These are phyloP conservation scores for Aphelidium insulamus DNA, from an alignment of 371 early-diverging fungal genomes.

Conservation along the genomic window DNA sequence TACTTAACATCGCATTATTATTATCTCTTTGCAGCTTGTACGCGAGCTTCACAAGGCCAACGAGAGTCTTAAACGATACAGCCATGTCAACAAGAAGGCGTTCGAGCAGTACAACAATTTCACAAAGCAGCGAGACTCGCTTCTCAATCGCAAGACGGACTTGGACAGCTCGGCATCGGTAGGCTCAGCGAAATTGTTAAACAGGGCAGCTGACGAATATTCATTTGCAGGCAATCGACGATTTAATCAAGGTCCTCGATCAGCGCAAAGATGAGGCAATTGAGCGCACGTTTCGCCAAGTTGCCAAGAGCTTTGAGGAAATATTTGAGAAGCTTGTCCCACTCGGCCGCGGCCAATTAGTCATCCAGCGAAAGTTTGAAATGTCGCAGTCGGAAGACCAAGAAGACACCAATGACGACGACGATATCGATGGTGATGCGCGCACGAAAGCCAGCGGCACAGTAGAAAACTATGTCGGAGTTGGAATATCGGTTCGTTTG, in stretches of 20 bases:
- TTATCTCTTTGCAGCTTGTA: conserved; percentile 21
- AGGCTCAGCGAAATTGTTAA: background rate
- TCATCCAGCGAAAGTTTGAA: conserved; percentile 50
- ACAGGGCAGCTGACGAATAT: conserved; percentile 1
- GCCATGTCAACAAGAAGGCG: conserved; percentile 94
- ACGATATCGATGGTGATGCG: conserved; percentile 20
- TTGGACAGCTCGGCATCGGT: conserved; percentile 56
- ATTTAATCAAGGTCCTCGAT: conserved; percentile 71
- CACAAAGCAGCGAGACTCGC: conserved; percentile 61
- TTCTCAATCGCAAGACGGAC: conserved; percentile 59
- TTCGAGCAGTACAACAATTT: conserved; percentile 87
- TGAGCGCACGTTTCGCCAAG: conserved; percentile 81
- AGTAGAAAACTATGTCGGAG: conserved; percentile 69
- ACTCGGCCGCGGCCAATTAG: conserved; percentile 57
- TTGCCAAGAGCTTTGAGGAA: conserved; percentile 58
- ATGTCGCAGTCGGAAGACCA: conserved; percentile 5
- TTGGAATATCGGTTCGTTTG: conserved; percentile 52
- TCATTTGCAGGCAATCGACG: conserved; percentile 36
- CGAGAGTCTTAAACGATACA: conserved; percentile 58
- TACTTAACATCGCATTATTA: too few relatives aligned
- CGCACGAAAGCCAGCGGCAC: conserved; percentile 5
- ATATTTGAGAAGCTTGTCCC: conserved; percentile 85
- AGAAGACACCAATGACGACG: conserved; percentile 8
- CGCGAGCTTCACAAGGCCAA: conserved; percentile 55
- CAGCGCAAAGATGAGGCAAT: conserved; percentile 91